Evolutionary conservation across 179 eudicot genomes (phyloP).

Genomic region (Silene noctiflora): DNA sequence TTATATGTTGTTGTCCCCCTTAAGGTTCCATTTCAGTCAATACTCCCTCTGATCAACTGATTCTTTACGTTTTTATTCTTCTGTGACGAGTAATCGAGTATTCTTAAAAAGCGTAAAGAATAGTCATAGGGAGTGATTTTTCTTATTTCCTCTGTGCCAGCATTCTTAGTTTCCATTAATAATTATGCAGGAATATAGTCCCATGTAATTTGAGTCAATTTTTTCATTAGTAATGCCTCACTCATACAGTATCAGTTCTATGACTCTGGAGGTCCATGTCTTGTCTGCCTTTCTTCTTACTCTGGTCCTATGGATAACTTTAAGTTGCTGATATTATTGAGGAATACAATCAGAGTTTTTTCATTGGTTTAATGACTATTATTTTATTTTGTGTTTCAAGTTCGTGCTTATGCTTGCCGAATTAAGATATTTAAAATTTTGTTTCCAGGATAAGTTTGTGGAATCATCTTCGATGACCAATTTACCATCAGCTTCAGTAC

Average conservation of each 20-base stretch:
- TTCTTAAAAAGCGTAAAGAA: too few species aligned
- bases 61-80: too few species aligned
- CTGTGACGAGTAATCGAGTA: too few species aligned
- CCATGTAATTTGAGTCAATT: too few species aligned
- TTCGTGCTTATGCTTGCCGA: slow-evolving; percentile 5
- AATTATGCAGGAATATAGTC: too few species aligned
- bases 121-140: too few species aligned
- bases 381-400: neutral
- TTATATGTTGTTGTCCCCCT: neutral
- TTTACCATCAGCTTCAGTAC: slow-evolving; percentile 40
- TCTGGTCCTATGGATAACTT: neutral
- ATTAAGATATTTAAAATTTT: slow-evolving; percentile 15
- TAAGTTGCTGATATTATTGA: neutral
- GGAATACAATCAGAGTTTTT: neutral
- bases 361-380: neutral
- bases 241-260: neutral
- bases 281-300: neutral
- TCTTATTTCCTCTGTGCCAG: too few species aligned
- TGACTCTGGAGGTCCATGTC: neutral
- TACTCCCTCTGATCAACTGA: too few species aligned
- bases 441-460: slow-evolving; percentile 64
- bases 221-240: neutral
- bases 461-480: slow-evolving; percentile 50
- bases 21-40: neutral
- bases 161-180: too few species aligned